phyloP scores from a whole-genome alignment of 2,329 filamentous ascomycete genomes.

The Cercospora beticola region DNA sequence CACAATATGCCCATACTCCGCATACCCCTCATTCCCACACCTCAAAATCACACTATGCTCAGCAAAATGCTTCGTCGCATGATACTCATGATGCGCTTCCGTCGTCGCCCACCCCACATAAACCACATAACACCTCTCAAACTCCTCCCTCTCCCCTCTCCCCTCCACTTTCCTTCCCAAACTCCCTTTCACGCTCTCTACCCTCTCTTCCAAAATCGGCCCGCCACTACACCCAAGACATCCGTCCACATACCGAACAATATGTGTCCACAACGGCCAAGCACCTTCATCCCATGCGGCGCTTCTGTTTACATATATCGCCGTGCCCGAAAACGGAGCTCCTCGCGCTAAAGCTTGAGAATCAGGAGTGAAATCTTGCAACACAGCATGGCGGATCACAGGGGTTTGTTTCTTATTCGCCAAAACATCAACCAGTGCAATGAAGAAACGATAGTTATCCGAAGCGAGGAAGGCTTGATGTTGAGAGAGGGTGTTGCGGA shows the following conservation, averaged over 20 bases:
- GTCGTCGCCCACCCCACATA: conserved; percentile 18
- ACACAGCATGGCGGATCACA: conserved; percentile 10
- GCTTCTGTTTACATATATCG: conserved; percentile 17
- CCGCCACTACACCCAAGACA: conserved; percentile 19
- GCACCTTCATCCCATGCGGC: conserved; percentile 18
- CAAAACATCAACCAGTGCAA: conserved; percentile 5
- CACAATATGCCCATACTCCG: conserved; percentile 10
- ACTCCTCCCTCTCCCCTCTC: neutral
- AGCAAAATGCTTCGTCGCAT: conserved; percentile 17
- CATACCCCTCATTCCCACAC: conserved; percentile 19
- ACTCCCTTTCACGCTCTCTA: conserved; percentile 12
- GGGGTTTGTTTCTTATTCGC: neutral
- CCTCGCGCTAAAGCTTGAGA: conserved; percentile 17
- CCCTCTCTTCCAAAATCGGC: neutral
- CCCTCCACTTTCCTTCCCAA: conserved; percentile 7
- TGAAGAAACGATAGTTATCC: conserved; percentile 1
- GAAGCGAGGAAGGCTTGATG: conserved; percentile 16
- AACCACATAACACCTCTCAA: conserved; percentile 13
- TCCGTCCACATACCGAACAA: conserved; percentile 17
- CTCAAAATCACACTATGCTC: conserved; percentile 16
- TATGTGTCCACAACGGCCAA: conserved; percentile 21
- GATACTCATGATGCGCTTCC: conserved; percentile 18
- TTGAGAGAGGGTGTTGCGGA: conserved; percentile 11
- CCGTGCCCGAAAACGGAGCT: conserved; percentile 18
- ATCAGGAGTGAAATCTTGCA: conserved; percentile 15